phyloP scores from a whole-genome alignment of 257 asterid species.

The Nemophila menziesii region DNA sequence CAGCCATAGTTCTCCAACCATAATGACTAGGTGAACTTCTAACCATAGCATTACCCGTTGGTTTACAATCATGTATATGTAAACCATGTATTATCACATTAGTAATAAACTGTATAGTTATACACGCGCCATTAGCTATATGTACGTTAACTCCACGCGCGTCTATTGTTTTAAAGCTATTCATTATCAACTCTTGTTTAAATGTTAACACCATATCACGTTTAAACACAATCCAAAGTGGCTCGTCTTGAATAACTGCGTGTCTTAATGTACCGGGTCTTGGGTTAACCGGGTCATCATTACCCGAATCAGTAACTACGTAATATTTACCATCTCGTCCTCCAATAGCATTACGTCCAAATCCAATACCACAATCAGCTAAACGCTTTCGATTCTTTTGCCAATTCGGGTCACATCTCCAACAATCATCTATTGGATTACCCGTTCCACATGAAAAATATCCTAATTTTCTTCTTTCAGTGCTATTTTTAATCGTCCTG shows the following conservation, averaged over 20 bases:
- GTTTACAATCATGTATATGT: conserved; percentile 74
- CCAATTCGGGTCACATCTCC: conserved; percentile 90
- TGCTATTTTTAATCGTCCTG: conserved; percentile 71
- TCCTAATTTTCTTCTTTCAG: conserved; percentile 75
- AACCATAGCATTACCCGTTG: conserved; percentile 89
- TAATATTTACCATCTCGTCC: conserved; percentile 84
- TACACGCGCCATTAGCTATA: conserved; percentile 73
- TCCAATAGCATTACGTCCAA: conserved; percentile 85
- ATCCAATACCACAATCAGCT: conserved; percentile 84
- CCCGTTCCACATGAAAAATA: conserved; percentile 83
- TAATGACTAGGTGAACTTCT: conserved; percentile 75
- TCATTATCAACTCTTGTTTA: conserved; percentile 85
- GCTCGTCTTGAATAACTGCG: conserved; percentile 78
- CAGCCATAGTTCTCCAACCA: conserved; percentile 95
- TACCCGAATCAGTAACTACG: conserved; percentile 60
- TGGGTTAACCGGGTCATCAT: conserved; percentile 84
- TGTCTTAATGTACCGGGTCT: conserved; percentile 86
- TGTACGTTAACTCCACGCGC: conserved; percentile 79
- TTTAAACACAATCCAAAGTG: conserved; percentile 84
- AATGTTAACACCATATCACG: conserved; percentile 72
- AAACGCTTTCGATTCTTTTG: conserved; percentile 74
- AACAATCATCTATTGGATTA: conserved; percentile 85
- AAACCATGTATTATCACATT: conserved; percentile 79
- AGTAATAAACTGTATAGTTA: conserved; percentile 64
- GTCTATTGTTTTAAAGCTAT: conserved; percentile 84